These are phyloP conservation scores for Pythium apleroticum DNA, from an alignment of 352 stramenopile species.

Conservation along the genomic window DNA sequence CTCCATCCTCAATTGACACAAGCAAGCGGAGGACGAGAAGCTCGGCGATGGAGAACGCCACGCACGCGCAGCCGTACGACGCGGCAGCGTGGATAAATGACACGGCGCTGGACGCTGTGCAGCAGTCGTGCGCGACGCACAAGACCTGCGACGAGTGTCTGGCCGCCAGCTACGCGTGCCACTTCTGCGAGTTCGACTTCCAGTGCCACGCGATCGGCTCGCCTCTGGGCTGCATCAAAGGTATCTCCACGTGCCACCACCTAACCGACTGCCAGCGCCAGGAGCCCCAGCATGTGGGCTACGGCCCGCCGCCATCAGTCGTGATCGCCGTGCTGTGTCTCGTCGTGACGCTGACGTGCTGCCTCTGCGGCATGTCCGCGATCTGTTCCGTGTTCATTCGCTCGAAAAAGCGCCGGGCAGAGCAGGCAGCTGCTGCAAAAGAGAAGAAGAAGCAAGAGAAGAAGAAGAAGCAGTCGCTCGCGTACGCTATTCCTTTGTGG, in stretches of 20 bases:
- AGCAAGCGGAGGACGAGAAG: not conserved
- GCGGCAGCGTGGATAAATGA: constrained; percentile 13
- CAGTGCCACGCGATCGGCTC: constrained; percentile 82
- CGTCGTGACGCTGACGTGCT: constrained; percentile 81
- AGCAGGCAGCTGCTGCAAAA: not conserved
- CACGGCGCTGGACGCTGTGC: constrained; percentile 5
- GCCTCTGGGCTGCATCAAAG: constrained; percentile 55
- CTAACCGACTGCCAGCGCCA: constrained; percentile 79
- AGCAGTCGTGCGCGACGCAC: constrained; percentile 48
- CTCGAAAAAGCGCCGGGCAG: constrained; percentile 24
- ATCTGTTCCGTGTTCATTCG: constrained; percentile 75
- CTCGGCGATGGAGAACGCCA: constrained; percentile 10
- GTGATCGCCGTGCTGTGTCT: constrained; percentile 84
- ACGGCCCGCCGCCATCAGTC: constrained; percentile 74
- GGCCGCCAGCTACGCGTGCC: constrained; percentile 69
- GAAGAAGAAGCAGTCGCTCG: constrained; percentile 18
- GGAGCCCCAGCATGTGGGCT: constrained; percentile 77
- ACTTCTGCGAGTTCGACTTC: constrained; percentile 85
- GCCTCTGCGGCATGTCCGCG: constrained; percentile 68
- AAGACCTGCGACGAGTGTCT: constrained; percentile 80
- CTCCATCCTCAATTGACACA: constrained; percentile 1
- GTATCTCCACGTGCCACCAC: constrained; percentile 80
- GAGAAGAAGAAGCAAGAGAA: constrained; percentile 35
- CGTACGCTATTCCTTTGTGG: constrained; percentile 12
- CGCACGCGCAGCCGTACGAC: constrained; percentile 4